Conservation (phyloP, 116 monocot genomes). For the Zostera marina region DNA sequence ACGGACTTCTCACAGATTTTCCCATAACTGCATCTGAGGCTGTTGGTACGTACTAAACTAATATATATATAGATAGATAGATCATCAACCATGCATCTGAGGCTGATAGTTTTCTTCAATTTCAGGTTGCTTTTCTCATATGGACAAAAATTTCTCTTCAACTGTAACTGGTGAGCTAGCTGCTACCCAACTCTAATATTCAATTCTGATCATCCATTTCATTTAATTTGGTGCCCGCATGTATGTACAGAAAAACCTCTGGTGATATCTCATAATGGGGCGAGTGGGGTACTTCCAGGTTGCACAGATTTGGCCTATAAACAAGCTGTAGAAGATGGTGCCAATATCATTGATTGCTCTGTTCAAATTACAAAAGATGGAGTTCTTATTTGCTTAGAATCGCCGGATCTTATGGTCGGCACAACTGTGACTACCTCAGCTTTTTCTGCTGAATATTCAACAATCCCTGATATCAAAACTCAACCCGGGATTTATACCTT, state of each 20-base stretch:
- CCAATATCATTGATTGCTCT: slow-evolving; percentile 73
- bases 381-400: slow-evolving; percentile 64
- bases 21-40: slow-evolving; percentile 24
- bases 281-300: slow-evolving; percentile 74
- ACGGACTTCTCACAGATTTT: slow-evolving; percentile 18
- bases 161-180: slow-evolving; percentile 13
- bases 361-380: slow-evolving; percentile 78
- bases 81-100: no score
- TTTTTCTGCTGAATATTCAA: slow-evolving; percentile 20
- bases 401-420: slow-evolving; percentile 33
- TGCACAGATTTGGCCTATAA: slow-evolving; percentile 86
- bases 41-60: slow-evolving; percentile 13
- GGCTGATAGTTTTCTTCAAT: neutral
- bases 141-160: slow-evolving; percentile 14
- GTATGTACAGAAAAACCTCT: slow-evolving; percentile 32
- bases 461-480: slow-evolving; percentile 36
- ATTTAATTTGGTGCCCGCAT: no score
- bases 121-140: slow-evolving; percentile 65
- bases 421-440: slow-evolving; percentile 41
- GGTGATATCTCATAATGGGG: slow-evolving; percentile 74
- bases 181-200: neutral
- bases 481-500: slow-evolving; percentile 73
- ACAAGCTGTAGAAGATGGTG: slow-evolving; percentile 58
- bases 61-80: no score
- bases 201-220: no score